Conservation (phyloP, 2,329 filamentous ascomycete genomes). For the Exserohilum turcica region DNA sequence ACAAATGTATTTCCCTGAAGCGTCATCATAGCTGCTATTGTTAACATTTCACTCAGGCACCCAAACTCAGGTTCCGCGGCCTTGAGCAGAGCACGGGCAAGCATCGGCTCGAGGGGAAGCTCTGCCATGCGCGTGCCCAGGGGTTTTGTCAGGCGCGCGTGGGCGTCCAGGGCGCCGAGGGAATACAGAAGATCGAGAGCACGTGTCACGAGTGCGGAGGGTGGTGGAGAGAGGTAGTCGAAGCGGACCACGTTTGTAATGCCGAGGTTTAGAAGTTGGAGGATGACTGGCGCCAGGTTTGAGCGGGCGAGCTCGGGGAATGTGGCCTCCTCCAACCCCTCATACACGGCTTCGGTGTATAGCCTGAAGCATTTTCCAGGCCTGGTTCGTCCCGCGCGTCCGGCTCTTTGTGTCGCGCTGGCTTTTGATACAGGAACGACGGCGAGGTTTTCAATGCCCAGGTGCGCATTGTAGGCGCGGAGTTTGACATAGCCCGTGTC, state of each 20-base stretch:
- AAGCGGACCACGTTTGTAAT: slow-evolving; percentile 95
- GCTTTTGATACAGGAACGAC: slow-evolving; percentile 85
- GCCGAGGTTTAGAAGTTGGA: slow-evolving; percentile 92
- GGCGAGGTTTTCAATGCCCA: slow-evolving; percentile 86
- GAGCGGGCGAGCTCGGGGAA: slow-evolving; percentile 90
- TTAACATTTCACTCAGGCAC: slow-evolving; percentile 84
- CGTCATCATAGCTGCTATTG: slow-evolving; percentile 92
- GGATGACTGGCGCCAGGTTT: slow-evolving; percentile 83
- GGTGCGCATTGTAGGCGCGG: slow-evolving; percentile 79
- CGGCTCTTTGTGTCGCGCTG: slow-evolving; percentile 87
- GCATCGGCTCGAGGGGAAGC: slow-evolving; percentile 91
- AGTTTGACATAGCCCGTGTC: slow-evolving; percentile 92
- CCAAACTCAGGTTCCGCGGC: slow-evolving; percentile 67
- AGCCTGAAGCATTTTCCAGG: slow-evolving; percentile 93
- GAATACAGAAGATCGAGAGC: slow-evolving; percentile 88
- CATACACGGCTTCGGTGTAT: slow-evolving; percentile 78
- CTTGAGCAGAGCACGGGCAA: slow-evolving; percentile 83
- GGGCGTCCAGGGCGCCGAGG: slow-evolving; percentile 83
- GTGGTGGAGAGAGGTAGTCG: slow-evolving; percentile 84
- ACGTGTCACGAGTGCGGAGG: slow-evolving; percentile 80
- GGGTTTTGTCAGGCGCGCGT: slow-evolving; percentile 87
- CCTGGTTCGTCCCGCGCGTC: slow-evolving; percentile 84
- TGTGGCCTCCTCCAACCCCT: slow-evolving; percentile 70
- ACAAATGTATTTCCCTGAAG: slow-evolving; percentile 84
- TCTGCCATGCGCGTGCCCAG: slow-evolving; percentile 93